Percentiles rank a stretch among this genome's conserved stretches.
phyloP scores from a whole-genome alignment of 345 rosid genomes.

The Arabis alpina region DNA sequence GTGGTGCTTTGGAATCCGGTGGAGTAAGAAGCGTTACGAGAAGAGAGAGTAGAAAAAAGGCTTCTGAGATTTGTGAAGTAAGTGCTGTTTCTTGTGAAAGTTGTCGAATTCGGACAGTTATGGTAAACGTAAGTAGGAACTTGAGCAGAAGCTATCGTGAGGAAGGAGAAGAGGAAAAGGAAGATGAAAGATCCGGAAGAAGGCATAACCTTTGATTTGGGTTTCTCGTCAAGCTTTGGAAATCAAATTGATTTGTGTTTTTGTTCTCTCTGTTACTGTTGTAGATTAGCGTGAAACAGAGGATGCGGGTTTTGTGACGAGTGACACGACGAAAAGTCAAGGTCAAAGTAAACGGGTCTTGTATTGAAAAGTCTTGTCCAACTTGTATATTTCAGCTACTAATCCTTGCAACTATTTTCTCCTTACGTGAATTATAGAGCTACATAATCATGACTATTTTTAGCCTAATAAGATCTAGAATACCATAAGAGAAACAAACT shows the following conservation, averaged over 20 bases:
- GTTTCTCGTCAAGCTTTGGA: constrained; percentile 3
- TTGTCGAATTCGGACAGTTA: constrained; percentile 1
- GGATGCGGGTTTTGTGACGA: neutral
- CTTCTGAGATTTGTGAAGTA: constrained; percentile 45
- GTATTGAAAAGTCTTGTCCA: neutral
- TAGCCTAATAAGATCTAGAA: no score
- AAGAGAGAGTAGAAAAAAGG: constrained; percentile 45
- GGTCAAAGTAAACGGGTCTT: constrained; percentile 19
- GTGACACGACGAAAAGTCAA: constrained; percentile 1
- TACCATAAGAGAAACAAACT: no score
- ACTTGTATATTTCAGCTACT: neutral
- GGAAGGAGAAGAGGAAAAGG: constrained; percentile 24
- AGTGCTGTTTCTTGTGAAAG: constrained; percentile 42
- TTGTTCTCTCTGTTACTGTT: no score
- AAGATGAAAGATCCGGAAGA: constrained; percentile 17
- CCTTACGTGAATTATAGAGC: no score
- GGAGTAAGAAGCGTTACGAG: constrained; percentile 20
- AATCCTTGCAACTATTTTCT: no score
- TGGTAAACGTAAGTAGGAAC: neutral
- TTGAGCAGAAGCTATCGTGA: constrained; percentile 42
- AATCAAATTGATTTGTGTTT: no score
- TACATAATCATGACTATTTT: no score
- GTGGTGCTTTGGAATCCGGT: constrained; percentile 54
- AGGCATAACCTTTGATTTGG: neutral
- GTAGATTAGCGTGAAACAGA: neutral